Base-by-base conservation (phyloP, 352 stramenopile genomes). In the Globisporangium cystogenes region DNA sequence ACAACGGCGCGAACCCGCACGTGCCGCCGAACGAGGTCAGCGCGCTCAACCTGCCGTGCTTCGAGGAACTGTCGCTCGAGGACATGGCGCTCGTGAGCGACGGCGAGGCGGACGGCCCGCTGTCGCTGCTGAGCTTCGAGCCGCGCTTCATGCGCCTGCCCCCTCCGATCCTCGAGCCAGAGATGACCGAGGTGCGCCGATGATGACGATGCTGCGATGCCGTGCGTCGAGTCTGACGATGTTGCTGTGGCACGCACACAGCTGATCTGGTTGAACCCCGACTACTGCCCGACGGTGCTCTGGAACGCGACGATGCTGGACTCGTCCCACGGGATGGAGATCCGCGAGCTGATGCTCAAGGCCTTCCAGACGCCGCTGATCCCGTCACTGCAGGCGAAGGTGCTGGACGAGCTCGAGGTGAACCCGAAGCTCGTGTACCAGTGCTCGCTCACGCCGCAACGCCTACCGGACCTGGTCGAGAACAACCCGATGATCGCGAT, bases 401-500 rank as follows among this genome's bases (percentile, higher is more conserved):
- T 97, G 37, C 72, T 96, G 6, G 72, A 81, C 14, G 85, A 96
- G 61, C 73, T 97, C 36, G 87, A 97, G 53, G 77, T 78, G 8
- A 86, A 96, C 47, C 84, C 86, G 11, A 90, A 95, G 46, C 74
- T 96, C 27, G 87, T 96, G 61, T 96, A 97, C 72, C 76, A 96
- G 54, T 97, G 89, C 64, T 93, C 89, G 33, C 69, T 98, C 53
- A 96, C 88, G 15, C 93, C 95, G 26, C 87, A 96, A 59, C 96
- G 95, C 21, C 75, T 99, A 51, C 92, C 95, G n/a, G 85, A 93
- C 59, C 73, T 99, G 37, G 96, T 99, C 20, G 96, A 99, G 68
- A 97, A 99, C 65, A 99, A 99, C 71, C 96, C 96, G 26, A 95
- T 98, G 74, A 87, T 99, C 51, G 96, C 96, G 35, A 97, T 98